Percentiles rank a stretch among this genome's conserved stretches.
phyloP scores from a whole-genome alignment of 192 early-diverging fungal species.

The Mortierella claussenii region DNA sequence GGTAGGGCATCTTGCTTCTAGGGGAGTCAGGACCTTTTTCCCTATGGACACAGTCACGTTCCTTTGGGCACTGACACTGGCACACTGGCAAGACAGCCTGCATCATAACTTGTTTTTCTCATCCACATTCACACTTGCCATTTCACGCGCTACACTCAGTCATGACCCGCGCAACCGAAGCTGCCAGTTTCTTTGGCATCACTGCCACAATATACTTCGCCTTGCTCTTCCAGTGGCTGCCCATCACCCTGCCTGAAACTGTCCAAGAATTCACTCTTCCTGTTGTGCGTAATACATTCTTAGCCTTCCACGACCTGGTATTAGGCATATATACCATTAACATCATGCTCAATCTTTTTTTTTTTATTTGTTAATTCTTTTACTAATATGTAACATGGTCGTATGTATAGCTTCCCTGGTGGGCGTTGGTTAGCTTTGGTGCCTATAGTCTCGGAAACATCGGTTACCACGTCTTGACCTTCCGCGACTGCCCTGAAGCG shows the following conservation, averaged over 20 bases:
- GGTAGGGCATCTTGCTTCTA: background rate
- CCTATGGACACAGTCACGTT: conserved; percentile 3
- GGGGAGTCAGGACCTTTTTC: background rate
- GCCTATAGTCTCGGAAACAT: conserved; percentile 90
- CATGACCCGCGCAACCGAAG: conserved; percentile 68
- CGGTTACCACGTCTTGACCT: conserved; percentile 87
- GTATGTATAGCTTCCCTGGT: conserved; percentile 78
- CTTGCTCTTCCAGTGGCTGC: conserved; percentile 56
- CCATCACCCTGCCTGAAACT: conserved; percentile 55
- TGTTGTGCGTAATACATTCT: conserved; percentile 65
- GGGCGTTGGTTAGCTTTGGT: conserved; percentile 84
- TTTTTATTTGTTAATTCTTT: conserved; percentile 3
- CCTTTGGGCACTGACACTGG: background rate
- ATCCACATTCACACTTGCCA: background rate
- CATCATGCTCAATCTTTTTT: too few species aligned
- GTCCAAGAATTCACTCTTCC: conserved; percentile 63
- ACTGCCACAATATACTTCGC: conserved; percentile 54
- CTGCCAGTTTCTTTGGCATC: conserved; percentile 55
- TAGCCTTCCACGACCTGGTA: too few species aligned
- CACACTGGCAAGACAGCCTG: background rate
- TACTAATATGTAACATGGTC: too few species aligned
- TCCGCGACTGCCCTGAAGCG: conserved; percentile 94
- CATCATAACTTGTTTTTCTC: background rate
- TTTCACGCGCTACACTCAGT: conserved; percentile 10
- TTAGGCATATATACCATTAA: too few species aligned